Percentiles rank a stretch among this genome's conserved stretches.
Evolutionary conservation across 805 yeast genomes (phyloP).

Genomic region (Barnettozyma siamensis): DNA sequence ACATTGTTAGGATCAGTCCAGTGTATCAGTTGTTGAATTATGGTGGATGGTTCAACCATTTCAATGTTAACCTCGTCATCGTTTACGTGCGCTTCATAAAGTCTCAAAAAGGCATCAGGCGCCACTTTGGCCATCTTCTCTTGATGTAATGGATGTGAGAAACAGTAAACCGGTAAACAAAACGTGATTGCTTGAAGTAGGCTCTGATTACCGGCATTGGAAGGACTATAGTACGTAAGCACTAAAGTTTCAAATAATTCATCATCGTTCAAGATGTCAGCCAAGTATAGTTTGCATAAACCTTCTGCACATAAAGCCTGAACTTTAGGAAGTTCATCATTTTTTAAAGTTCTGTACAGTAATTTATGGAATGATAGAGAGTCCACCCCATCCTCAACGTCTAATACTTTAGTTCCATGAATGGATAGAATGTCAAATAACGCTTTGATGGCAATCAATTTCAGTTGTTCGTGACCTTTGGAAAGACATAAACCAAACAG

Average conservation of each 20-base stretch:
- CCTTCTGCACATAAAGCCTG: conserved; percentile 86
- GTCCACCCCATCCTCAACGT: conserved; percentile 56
- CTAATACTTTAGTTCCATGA: conserved; percentile 67
- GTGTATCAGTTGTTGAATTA: conserved; percentile 65
- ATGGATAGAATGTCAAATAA: conserved; percentile 74
- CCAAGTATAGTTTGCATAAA: conserved; percentile 71
- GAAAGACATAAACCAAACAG: conserved; percentile 67
- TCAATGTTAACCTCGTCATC: conserved; percentile 27
- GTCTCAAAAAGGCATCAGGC: conserved; percentile 58
- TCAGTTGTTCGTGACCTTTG: conserved; percentile 57
- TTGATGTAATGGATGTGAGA: conserved; percentile 70
- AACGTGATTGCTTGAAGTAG: conserved; percentile 77
- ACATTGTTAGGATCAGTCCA: conserved; percentile 82
- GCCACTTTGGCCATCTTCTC: conserved; percentile 55
- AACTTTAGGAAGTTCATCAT: conserved; percentile 51
- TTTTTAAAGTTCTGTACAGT: conserved; percentile 59
- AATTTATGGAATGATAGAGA: conserved; percentile 61
- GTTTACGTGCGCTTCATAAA: conserved; percentile 41
- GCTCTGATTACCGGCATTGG: conserved; percentile 53
- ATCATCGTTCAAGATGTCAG: conserved; percentile 67
- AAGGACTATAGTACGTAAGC: conserved; percentile 70
- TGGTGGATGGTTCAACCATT: conserved; percentile 38
- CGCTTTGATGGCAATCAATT: conserved; percentile 57
- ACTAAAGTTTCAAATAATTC: conserved; percentile 68
- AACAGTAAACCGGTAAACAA: conserved; percentile 84